Evolutionary conservation across 2,329 filamentous ascomycete species (phyloP), one percentile per base, ranked within the genome.

Genomic region (Penicillium sp.): DNA sequence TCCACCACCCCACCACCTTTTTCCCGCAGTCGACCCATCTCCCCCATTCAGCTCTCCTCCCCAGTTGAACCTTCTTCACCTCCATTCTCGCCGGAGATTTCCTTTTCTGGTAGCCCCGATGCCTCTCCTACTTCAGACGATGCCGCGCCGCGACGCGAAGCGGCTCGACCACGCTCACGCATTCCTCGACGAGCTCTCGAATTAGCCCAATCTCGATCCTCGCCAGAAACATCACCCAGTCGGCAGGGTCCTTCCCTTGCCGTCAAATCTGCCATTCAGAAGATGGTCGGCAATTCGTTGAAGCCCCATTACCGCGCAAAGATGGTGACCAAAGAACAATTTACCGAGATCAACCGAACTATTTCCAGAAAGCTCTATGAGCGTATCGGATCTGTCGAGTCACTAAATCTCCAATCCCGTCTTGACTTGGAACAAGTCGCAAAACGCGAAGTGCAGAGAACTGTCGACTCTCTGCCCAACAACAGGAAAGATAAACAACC

Each of bases 301-400:
- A 90, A 90, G 65, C 91, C 93, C 31, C 85, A 91, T 63, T 98
- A 93, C 81, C 84, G 87, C 60, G 88, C 88, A 43, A 88, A 89
- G 65, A 85, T 88, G 61, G 83, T 98, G 60, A 91, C 88, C 19
- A 90, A 92, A 65, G 90, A 96, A 58, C 89, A 97, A 74, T 99
- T 96, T 73, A 93, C 91, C 3, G 86, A 87, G 55, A 96, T 98
- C 76, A 98, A 98, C 71, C 88, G 92, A 60, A 88, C 90, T 58
- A 87, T 98, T 33, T 97, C 91, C 43, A 88, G 91, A 56, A 90
- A 89, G 77, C 80, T 99, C 57, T 99, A 99, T 75, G 91, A 87
- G 31, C 78, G 79, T 47, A 82, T 86, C 26, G 81, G 81, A 5
- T 80, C 81, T 37, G 80, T 81, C 14, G 76, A 81, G 21, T 75